Evolutionary conservation across 495 filamentous ascomycete species (phyloP).

Genomic region (Lepraria neglecta): DNA sequence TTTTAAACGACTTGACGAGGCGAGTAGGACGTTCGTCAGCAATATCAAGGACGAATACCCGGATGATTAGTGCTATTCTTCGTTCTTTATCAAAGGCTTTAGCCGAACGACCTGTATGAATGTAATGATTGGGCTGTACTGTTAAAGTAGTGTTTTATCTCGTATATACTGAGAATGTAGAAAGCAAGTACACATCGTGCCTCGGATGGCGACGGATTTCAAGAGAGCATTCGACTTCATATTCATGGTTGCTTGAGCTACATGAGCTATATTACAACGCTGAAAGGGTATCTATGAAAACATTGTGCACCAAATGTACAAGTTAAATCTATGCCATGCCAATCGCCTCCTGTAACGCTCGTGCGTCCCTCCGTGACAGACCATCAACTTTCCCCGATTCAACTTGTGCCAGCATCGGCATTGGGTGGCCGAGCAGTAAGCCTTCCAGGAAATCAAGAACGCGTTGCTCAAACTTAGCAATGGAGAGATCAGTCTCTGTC

Average conservation of each 20-base stretch:
- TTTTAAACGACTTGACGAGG: constrained; percentile 79
- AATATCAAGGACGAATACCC: constrained; percentile 84
- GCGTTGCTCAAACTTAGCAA: constrained; percentile 26
- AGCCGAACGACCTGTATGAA: too few relatives aligned
- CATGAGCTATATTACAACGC: background rate
- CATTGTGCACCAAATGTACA: background rate
- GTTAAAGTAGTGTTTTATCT: too few relatives aligned
- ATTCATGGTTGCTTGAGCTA: background rate
- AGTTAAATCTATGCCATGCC: constrained; percentile 27
- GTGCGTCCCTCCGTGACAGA: constrained; percentile 35
- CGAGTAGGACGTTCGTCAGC: constrained; percentile 65
- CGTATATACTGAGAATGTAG: too few relatives aligned
- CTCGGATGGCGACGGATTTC: too few relatives aligned
- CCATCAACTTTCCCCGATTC: constrained; percentile 39
- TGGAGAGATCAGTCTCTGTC: constrained; percentile 12
- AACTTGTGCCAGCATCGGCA: constrained; percentile 41
- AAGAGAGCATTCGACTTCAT: too few relatives aligned
- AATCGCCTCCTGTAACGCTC: constrained; percentile 31
- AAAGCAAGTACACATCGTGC: too few relatives aligned
- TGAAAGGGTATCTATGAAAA: constrained; percentile 5
- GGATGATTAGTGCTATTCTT: constrained; percentile 53
- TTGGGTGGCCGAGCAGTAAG: constrained; percentile 36
- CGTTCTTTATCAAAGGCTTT: background rate
- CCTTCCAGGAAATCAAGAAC: constrained; percentile 33
- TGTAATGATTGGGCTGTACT: too few relatives aligned